Percentiles rank a stretch among this genome's conserved stretches.
Evolutionary conservation across 176 grass and related monocot genomes (phyloP).

Genomic region (barley (Hordeum vulgare)): MorexV3_pseudomolecules_assembly NC_058522.1:455092541-455093040

Average conservation of each 20-base stretch:
- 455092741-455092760: not conserved
- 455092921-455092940: too few relatives aligned
- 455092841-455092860: too few relatives aligned
- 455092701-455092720: not conserved
- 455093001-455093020: too few relatives aligned
- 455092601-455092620: conserved; percentile 37
- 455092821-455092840: too few relatives aligned
- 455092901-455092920: too few relatives aligned
- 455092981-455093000: too few relatives aligned
- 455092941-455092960: too few relatives aligned
- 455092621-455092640: conserved; percentile 37
- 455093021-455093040: too few relatives aligned
- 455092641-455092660: conserved; percentile 18
- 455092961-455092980: too few relatives aligned
- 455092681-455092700: not conserved
- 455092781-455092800: not conserved
- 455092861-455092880: too few relatives aligned
- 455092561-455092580: conserved; percentile 35
- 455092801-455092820: not conserved
- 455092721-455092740: not conserved
- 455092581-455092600: conserved; percentile 47
- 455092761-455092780: not conserved
- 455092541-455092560: conserved; percentile 55
- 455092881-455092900: too few relatives aligned
- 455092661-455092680: not conserved